These are phyloP conservation scores for Physcia stellaris DNA, from an alignment of 495 filamentous ascomycete genomes.

Conservation along the genomic window DNA sequence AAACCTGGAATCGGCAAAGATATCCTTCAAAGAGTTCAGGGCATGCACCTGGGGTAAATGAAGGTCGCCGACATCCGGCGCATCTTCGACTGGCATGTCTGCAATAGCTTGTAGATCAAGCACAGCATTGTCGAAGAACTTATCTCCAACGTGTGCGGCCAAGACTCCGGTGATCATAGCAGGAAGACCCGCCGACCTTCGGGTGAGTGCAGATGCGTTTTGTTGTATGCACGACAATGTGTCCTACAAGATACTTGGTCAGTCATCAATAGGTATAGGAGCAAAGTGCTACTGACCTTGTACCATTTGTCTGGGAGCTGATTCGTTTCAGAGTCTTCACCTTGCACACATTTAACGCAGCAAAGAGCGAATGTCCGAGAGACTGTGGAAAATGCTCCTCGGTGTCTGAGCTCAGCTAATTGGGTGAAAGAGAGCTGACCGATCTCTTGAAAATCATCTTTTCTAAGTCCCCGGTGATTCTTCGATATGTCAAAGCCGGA, in stretches of 20 bases:
- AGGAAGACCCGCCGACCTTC: constrained; percentile 84
- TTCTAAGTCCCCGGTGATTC: constrained; percentile 17
- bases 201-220: constrained; percentile 64
- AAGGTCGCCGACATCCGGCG: constrained; percentile 29
- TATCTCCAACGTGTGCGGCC: constrained; percentile 30
- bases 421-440: constrained; percentile 66
- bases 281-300: too few relatives aligned
- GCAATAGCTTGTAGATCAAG: constrained; percentile 44
- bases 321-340: constrained; percentile 28
- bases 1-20: constrained; percentile 67
- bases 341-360: constrained; percentile 48
- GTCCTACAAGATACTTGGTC: constrained; percentile 32
- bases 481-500: constrained; percentile 25
- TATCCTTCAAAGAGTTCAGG: constrained; percentile 77
- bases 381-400: constrained; percentile 89
- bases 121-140: constrained; percentile 36
- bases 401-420: constrained; percentile 68
- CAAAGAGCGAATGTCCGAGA: constrained; percentile 73
- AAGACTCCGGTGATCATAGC: constrained; percentile 70
- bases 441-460: constrained; percentile 34
- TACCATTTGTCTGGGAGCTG: constrained; percentile 43
- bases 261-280: too few relatives aligned
- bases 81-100: constrained; percentile 33
- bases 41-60: constrained; percentile 87
- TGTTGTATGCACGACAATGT: constrained; percentile 49